Evolutionary conservation across 495 filamentous ascomycete species (phyloP).

Genomic region (Tuber microsphaerosporum): DNA sequence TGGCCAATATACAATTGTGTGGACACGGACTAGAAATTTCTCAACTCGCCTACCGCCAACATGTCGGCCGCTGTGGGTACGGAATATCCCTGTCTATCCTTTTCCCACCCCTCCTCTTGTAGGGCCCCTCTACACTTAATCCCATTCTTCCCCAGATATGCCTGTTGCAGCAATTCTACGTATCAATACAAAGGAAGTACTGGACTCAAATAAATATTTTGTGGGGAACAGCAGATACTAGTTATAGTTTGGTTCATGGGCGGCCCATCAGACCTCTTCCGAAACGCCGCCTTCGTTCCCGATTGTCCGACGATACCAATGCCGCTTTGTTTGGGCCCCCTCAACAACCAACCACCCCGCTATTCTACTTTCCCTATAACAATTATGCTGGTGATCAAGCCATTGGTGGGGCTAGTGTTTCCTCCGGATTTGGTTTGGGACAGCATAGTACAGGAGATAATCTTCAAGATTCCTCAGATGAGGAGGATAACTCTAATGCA

Average conservation of each 20-base stretch:
- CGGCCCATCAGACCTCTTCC: constrained; percentile 88
- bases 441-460: constrained; percentile 26
- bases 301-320: constrained; percentile 75
- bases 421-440: constrained; percentile 40
- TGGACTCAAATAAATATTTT: constrained; percentile 39
- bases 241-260: constrained; percentile 34
- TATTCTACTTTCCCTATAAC: constrained; percentile 68
- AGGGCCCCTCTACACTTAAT: constrained; percentile 28
- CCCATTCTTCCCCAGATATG: constrained; percentile 30
- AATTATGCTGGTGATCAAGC: constrained; percentile 41
- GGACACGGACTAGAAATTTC: background rate
- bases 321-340: constrained; percentile 72
- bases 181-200: constrained; percentile 31
- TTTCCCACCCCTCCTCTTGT: constrained; percentile 23
- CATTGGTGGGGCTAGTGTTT: constrained; percentile 21
- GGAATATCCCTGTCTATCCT: constrained; percentile 30
- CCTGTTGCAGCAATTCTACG: constrained; percentile 31
- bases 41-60: constrained; percentile 8
- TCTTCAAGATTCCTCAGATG: constrained; percentile 36
- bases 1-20: background rate
- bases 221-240: constrained; percentile 38
- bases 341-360: constrained; percentile 57
- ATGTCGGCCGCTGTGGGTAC: constrained; percentile 43
- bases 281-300: constrained; percentile 73
- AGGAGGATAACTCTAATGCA: constrained; percentile 38